phyloP scores from a whole-genome alignment of 2,329 filamentous ascomycete genomes.

The Aspergillus sp. region DNA sequence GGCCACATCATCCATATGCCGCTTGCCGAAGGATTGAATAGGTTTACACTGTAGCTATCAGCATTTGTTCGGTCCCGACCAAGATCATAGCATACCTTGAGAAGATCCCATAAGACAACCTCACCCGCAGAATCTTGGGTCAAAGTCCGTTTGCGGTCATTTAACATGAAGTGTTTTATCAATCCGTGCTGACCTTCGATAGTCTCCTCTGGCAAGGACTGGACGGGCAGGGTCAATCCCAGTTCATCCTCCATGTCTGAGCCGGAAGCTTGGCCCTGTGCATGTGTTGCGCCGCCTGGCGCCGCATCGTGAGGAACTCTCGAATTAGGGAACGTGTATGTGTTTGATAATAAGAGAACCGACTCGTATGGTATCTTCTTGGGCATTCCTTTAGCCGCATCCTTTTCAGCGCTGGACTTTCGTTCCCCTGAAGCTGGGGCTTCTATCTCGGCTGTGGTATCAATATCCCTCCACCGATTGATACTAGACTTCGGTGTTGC shows the following conservation, averaged over 20 bases:
- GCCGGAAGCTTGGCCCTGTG: constrained; percentile 60
- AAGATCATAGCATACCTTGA: constrained; percentile 61
- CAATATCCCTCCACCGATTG: constrained; percentile 85
- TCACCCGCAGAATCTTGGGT: constrained; percentile 95
- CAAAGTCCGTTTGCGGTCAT: constrained; percentile 83
- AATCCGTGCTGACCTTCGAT: constrained; percentile 95
- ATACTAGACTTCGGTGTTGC: constrained; percentile 88
- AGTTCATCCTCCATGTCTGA: constrained; percentile 52
- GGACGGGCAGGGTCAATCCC: constrained; percentile 62
- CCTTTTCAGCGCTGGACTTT: constrained; percentile 16
- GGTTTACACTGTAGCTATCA: constrained; percentile 68
- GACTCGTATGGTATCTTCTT: constrained; percentile 72
- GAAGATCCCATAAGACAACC: constrained; percentile 89
- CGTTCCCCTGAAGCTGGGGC: constrained; percentile 42
- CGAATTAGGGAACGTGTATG: constrained; percentile 69
- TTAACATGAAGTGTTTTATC: constrained; percentile 89
- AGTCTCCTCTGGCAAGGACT: constrained; percentile 71
- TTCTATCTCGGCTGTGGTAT: constrained; percentile 72
- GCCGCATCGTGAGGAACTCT: constrained; percentile 60
- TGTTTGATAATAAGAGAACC: constrained; percentile 80
- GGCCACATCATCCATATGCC: constrained; percentile 89
- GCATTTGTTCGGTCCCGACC: background rate
- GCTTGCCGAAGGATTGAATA: constrained; percentile 89
- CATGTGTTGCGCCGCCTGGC: constrained; percentile 50
- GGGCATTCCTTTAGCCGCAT: constrained; percentile 16